A percentile compares a stretch with the other conserved stretches of the same genome.
These are phyloP conservation scores for Trichophyton rubrum DNA, from an alignment of 2,329 filamentous ascomycete species.

Conservation along the genomic window DNA sequence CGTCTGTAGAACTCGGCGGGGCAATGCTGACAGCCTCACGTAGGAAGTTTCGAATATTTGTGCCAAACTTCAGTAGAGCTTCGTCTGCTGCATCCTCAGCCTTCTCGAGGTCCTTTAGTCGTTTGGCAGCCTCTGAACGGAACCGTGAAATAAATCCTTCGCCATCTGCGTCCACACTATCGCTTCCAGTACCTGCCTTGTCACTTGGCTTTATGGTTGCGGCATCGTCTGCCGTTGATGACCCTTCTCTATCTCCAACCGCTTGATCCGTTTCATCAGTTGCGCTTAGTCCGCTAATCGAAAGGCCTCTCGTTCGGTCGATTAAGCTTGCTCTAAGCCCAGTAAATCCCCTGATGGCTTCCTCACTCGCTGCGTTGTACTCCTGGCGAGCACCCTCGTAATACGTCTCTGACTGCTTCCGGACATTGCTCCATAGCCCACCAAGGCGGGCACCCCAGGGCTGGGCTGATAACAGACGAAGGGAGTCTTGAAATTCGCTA, in stretches of 20 bases:
- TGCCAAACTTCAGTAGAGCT: constrained; percentile 80
- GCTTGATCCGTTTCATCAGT: constrained; percentile 14
- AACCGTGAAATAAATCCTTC: constrained; percentile 63
- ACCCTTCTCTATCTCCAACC: constrained; percentile 20
- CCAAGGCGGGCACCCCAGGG: constrained; percentile 84
- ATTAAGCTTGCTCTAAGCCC: constrained; percentile 56
- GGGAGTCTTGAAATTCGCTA: constrained; percentile 83
- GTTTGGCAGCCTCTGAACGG: constrained; percentile 62
- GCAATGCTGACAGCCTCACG: constrained; percentile 81
- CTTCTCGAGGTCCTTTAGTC: constrained; percentile 75
- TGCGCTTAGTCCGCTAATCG: constrained; percentile 39
- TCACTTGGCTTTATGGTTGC: constrained; percentile 8
- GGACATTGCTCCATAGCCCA: constrained; percentile 79
- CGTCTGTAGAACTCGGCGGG: constrained; percentile 45
- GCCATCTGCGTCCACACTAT: constrained; percentile 29
- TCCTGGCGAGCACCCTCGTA: constrained; percentile 74
- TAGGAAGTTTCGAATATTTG: constrained; percentile 78
- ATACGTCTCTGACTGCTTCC: constrained; percentile 87
- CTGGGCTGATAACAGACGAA: constrained; percentile 81
- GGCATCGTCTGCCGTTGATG: constrained; percentile 11
- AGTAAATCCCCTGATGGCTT: constrained; percentile 69
- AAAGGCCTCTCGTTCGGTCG: constrained; percentile 61
- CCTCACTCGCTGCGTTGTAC: constrained; percentile 62
- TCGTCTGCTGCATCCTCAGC: constrained; percentile 96
- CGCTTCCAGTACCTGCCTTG: constrained; percentile 20